Percentiles rank a stretch among this genome's conserved stretches.
These are phyloP conservation scores for Fusarium euwallaceae DNA, from an alignment of 2,329 filamentous ascomycete genomes.

Conservation along the genomic window DNA sequence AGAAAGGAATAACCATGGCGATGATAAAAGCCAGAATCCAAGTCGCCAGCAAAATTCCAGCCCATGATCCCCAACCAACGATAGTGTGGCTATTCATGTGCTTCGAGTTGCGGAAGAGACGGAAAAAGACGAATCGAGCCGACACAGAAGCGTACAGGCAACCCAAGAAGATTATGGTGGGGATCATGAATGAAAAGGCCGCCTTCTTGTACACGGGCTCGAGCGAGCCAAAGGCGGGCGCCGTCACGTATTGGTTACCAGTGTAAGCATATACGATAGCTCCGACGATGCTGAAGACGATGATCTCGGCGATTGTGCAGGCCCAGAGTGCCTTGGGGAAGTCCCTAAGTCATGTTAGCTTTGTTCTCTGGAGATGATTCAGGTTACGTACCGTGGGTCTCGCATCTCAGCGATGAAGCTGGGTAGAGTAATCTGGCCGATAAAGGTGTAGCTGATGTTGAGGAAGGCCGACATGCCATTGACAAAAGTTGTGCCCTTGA, in stretches of 20 bases:
- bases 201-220: conserved; percentile 86
- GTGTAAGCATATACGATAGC: conserved; percentile 87
- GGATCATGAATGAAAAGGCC: conserved; percentile 94
- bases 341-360: conserved; percentile 66
- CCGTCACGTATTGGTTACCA: conserved; percentile 88
- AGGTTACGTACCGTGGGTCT: conserved; percentile 60
- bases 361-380: not conserved
- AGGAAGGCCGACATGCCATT: conserved; percentile 88
- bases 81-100: conserved; percentile 87
- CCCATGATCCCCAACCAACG: conserved; percentile 85
- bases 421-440: conserved; percentile 93
- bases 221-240: conserved; percentile 89
- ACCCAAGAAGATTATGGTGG: conserved; percentile 91
- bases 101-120: conserved; percentile 81
- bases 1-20: conserved; percentile 93
- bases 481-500: conserved; percentile 82
- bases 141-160: conserved; percentile 93
- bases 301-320: conserved; percentile 88
- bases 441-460: conserved; percentile 97
- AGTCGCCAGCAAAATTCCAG: conserved; percentile 74
- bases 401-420: conserved; percentile 97
- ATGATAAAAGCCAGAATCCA: conserved; percentile 96
- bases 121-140: conserved; percentile 92
- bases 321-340: conserved; percentile 95
- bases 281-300: conserved; percentile 88